Base-by-base conservation (phyloP, 768 basidiomycete genomes). In the Dioszegia crocea region DNA sequence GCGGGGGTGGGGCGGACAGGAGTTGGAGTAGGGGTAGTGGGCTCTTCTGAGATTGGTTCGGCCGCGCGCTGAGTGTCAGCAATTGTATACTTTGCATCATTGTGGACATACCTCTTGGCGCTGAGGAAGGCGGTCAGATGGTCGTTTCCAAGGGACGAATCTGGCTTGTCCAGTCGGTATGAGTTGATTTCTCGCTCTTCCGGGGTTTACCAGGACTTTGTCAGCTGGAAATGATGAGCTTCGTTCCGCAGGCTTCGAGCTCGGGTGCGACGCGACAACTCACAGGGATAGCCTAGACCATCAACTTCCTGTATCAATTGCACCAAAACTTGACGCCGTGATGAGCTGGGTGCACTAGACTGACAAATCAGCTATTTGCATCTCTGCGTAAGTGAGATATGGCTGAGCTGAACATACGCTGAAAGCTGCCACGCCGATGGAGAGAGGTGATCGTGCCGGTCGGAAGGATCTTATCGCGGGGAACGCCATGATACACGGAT, bases 241-340 rank as follows among this genome's bases (percentile, higher is more conserved):
- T 29, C 21, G 19, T 24, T 55, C 3, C n/a, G n/a, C n/a, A n/a
- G n/a, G n/a, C n/a, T 12, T 47, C 41, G 21, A 36, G 4, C 8
- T 11, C 41, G 10, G 2, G 9, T 16, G 19, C 19, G 21, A 9
- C 14, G 21, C 40, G 23, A 0, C 3, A 2, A 60, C 68, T 62
- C 48, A 72, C 65, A 56, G 6, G 56, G 51, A 17, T 43, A 41
- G 17, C 71, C 71, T 30, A 72, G 38, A 27, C 57, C 59, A 5
- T 65, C 61, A 19, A 68, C 64, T 59, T 67, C 66, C 27, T 67
- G 43, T 11, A 67, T 40, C 14, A 72, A 60, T 38, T 72, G 65
- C 2, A 72, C 62, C 16, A 67, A 47, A 16, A 66, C 56, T 60
- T 60, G 46, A 27, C 66, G 48, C 31, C 51, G 48, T 4, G 53